Percentiles rank a stretch among this genome's conserved stretches.
phyloP scores from a whole-genome alignment of 2,329 filamentous ascomycete species.

The Pseudogymnoascus sp. region DNA sequence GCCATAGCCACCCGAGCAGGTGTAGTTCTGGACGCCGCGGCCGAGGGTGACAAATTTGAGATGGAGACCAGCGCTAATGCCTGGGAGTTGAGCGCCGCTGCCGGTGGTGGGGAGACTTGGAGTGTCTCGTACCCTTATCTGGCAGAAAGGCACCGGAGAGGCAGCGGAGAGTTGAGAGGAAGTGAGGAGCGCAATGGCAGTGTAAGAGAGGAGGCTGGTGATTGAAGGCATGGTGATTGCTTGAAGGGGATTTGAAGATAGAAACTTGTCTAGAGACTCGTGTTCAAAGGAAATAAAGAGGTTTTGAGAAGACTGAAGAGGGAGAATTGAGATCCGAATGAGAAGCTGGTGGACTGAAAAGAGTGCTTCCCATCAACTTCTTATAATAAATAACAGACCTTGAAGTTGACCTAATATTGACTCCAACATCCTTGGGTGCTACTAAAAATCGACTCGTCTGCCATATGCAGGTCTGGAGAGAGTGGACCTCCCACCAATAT shows the following conservation, averaged over 20 bases:
- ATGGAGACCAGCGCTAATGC: conserved; percentile 16
- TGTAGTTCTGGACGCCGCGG: conserved; percentile 28
- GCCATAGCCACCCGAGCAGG: conserved; percentile 19
- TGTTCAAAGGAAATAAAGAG: background rate
- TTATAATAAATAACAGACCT: conserved; percentile 1
- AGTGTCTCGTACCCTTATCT: background rate
- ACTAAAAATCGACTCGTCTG: background rate
- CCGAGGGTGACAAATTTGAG: conserved; percentile 25
- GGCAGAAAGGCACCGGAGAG: conserved; percentile 11
- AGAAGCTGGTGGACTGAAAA: background rate
- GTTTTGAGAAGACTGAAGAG: background rate
- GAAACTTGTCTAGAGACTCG: background rate
- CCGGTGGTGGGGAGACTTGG: conserved; percentile 19
- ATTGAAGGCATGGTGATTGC: conserved; percentile 20
- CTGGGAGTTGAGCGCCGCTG: conserved; percentile 21
- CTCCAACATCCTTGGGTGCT: background rate
- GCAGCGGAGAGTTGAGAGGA: conserved; percentile 17
- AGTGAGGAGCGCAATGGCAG: conserved; percentile 17
- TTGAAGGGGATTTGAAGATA: background rate
- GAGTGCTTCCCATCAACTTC: background rate
- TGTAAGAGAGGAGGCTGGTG: conserved; percentile 15
- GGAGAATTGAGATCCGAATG: background rate
- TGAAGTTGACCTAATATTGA: background rate
- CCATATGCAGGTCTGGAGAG: background rate
- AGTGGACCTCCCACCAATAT: background rate